Evolutionary conservation across 352 stramenopile genomes (phyloP).

Genomic region (Pythium apleroticum): DNA sequence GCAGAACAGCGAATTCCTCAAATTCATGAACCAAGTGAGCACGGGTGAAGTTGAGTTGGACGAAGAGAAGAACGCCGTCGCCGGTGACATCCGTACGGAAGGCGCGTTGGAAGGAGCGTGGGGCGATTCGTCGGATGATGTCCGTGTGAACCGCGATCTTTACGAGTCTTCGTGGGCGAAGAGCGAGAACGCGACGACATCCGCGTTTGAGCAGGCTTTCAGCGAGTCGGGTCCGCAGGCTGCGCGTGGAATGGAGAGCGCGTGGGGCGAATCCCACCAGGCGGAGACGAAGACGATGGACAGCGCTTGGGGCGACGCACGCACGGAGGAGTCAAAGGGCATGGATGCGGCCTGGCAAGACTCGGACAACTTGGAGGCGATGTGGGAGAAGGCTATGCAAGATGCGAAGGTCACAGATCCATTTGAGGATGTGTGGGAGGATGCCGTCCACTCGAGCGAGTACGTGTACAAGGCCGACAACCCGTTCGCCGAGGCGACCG

Average conservation of each 20-base stretch:
- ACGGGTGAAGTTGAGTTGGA: constrained; percentile 72
- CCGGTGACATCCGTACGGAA: constrained; percentile 41
- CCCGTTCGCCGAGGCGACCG: constrained; percentile 55
- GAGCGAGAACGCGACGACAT: constrained; percentile 29
- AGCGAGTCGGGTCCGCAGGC: constrained; percentile 25
- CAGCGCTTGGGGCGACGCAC: constrained; percentile 45
- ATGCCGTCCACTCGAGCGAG: constrained; percentile 40
- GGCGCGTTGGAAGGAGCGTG: constrained; percentile 67
- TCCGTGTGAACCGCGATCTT: constrained; percentile 60
- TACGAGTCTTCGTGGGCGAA: constrained; percentile 57
- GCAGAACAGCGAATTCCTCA: constrained; percentile 85
- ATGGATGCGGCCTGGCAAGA: constrained; percentile 65
- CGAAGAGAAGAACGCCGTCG: constrained; percentile 76
- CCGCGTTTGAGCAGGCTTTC: constrained; percentile 60
- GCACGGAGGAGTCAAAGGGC: constrained; percentile 47
- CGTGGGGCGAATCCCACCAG: constrained; percentile 38
- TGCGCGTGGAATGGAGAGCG: constrained; percentile 37
- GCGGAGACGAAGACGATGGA: constrained; percentile 38
- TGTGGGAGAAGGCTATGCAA: constrained; percentile 26
- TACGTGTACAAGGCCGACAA: constrained; percentile 84
- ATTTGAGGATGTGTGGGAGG: constrained; percentile 80
- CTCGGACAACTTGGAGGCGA: constrained; percentile 49
- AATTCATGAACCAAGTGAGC: constrained; percentile 86
- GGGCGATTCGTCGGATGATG: constrained; percentile 45
- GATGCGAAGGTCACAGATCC: constrained; percentile 63